Percentiles rank a stretch among this genome's conserved stretches.
phyloP scores from a whole-genome alignment of 768 basidiomycete genomes.

The Trametes gibbosa region DNA sequence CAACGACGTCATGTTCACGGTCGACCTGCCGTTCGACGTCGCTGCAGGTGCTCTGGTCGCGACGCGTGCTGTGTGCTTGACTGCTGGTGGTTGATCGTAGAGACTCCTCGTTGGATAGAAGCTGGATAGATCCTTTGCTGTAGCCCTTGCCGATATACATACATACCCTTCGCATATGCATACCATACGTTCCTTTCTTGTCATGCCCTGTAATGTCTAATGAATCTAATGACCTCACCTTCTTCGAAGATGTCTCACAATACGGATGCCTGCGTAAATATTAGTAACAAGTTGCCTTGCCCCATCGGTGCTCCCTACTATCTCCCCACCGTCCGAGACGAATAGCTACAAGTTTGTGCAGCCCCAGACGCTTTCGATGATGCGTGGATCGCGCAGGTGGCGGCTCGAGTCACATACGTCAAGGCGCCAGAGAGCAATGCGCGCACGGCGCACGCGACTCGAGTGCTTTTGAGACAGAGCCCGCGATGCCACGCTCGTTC shows the following conservation, averaged over 20 bases:
- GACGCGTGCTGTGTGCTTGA: constrained; percentile 88
- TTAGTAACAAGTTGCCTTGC: too few relatives aligned
- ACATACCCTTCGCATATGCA: constrained; percentile 3
- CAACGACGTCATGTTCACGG: constrained; percentile 87
- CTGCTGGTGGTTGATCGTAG: constrained; percentile 60
- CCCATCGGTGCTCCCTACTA: too few relatives aligned
- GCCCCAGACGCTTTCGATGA: too few relatives aligned
- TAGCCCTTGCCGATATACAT: constrained; percentile 12
- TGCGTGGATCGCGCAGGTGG: background rate
- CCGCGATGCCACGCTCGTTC: constrained; percentile 35
- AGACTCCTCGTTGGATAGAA: background rate
- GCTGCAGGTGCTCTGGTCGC: constrained; percentile 69
- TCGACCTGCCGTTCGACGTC: constrained; percentile 76
- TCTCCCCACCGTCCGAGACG: too few relatives aligned
- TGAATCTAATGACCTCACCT: constrained; percentile 11
- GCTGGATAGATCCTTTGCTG: background rate
- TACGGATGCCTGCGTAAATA: too few relatives aligned
- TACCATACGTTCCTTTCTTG: constrained; percentile 6
- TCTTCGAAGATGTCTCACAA: too few relatives aligned
- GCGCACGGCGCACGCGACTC: too few relatives aligned
- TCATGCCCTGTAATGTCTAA: constrained; percentile 13
- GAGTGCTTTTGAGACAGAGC: too few relatives aligned
- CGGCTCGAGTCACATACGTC: background rate
- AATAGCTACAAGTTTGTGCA: too few relatives aligned
- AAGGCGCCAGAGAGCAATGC: too few relatives aligned